Conservation (phyloP, 129 eudicot species). For the Lonicera japonica region DNA sequence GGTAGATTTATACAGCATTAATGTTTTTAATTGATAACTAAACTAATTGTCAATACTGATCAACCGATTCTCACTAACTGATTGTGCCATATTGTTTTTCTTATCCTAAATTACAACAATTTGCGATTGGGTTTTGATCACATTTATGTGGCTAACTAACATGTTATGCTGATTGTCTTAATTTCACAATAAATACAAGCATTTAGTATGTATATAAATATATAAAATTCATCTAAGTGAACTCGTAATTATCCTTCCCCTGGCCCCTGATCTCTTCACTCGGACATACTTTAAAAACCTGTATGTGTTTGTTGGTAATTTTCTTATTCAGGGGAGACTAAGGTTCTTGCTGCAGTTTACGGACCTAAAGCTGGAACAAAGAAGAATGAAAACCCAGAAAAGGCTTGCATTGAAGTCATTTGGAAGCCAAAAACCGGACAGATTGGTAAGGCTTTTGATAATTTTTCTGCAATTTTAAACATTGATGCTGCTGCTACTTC, state of each 20-base stretch:
- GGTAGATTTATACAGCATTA: too few species aligned
- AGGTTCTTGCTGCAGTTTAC: constrained; percentile 88
- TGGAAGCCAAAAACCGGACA: constrained; percentile 96
- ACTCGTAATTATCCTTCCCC: not conserved
- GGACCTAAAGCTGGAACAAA: constrained; percentile 92
- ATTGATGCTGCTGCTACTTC: not conserved
- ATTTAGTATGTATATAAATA: not conserved
- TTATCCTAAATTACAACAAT: too few species aligned
- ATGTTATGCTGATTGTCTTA: too few species aligned
- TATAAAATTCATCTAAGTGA: too few species aligned
- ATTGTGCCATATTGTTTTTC: too few species aligned
- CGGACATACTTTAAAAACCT: not conserved
- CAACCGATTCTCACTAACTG: too few species aligned
- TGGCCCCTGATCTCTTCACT: not conserved
- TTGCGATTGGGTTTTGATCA: too few species aligned
- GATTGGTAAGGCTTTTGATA: constrained; percentile 43
- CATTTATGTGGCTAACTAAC: too few species aligned
- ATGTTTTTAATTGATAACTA: too few species aligned
- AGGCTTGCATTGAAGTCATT: constrained; percentile 79
- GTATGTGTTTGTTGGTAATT: not conserved
- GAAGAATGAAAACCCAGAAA: constrained; percentile 96
- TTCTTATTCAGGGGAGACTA: constrained; percentile 57
- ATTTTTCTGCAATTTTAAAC: not conserved
- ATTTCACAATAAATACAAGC: not conserved
- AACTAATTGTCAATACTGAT: too few species aligned